Conservation (phyloP, 768 basidiomycete genomes). For the Pleurotus cornucopiae region DNA sequence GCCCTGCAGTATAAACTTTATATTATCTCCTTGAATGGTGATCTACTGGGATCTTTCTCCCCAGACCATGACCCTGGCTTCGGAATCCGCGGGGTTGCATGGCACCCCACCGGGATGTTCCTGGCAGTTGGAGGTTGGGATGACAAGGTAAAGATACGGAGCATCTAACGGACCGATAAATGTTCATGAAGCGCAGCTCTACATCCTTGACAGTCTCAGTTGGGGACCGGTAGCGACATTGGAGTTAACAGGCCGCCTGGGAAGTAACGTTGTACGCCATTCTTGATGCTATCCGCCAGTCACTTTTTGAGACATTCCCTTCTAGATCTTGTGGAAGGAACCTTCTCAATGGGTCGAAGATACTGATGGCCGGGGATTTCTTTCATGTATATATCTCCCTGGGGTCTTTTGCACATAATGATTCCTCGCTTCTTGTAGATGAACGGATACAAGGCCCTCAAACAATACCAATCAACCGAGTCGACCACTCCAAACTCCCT, state of each 20-base stretch:
- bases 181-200: conserved; percentile 41
- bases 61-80: conserved; percentile 79
- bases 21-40: conserved; percentile 64
- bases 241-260: conserved; percentile 56
- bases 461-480: conserved; percentile 42
- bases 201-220: conserved; percentile 70
- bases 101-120: conserved; percentile 86
- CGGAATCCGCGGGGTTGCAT: conserved; percentile 72
- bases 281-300: conserved; percentile 5
- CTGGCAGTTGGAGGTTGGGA: conserved; percentile 86
- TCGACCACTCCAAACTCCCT: conserved; percentile 60
- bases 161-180: background rate
- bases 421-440: conserved; percentile 35
- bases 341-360: conserved; percentile 80
- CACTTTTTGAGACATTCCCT: background rate
- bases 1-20: conserved; percentile 66
- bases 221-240: conserved; percentile 69
- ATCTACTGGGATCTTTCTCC: conserved; percentile 58
- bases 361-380: conserved; percentile 80
- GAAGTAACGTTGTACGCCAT: conserved; percentile 48
- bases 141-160: conserved; percentile 56
- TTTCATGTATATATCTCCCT: conserved; percentile 59
- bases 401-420: background rate
- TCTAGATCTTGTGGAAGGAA: conserved; percentile 81
- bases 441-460: conserved; percentile 59